Conservation (phyloP, 495 filamentous ascomycete species). For the Cercophora scortea region DNA sequence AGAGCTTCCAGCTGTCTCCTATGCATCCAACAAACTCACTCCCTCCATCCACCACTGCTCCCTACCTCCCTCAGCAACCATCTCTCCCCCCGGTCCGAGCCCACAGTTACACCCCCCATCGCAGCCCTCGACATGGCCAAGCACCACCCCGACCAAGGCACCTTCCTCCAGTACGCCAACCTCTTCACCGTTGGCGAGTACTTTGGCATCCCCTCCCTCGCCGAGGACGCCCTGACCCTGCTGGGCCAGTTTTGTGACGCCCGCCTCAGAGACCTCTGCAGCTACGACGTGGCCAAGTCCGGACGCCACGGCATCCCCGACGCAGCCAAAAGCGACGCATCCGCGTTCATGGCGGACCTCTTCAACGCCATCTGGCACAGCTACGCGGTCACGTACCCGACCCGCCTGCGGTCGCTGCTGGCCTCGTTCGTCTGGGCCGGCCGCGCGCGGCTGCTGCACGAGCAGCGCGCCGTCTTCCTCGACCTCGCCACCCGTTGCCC, state of each 20-base stretch:
- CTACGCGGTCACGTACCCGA: background rate
- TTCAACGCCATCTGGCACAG: background rate
- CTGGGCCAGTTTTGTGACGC: constrained; percentile 9
- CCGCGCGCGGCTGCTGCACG: constrained; percentile 2
- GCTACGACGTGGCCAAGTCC: background rate
- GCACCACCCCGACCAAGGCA: background rate
- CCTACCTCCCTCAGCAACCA: background rate
- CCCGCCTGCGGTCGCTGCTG: constrained; percentile 5
- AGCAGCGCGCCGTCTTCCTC: background rate
- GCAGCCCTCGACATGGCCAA: constrained; percentile 5
- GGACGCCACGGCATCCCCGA: constrained; percentile 5
- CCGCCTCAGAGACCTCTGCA: constrained; percentile 10
- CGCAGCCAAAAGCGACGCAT: background rate
- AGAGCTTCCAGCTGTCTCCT: background rate
- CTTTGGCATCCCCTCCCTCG: constrained; percentile 2
- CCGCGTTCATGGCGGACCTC: constrained; percentile 1
- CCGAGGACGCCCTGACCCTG: constrained; percentile 6
- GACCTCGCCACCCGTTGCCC: background rate
- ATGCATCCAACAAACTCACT: background rate
- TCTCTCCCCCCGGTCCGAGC: background rate
- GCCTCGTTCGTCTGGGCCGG: constrained; percentile 12
- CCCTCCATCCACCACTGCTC: too few species aligned
- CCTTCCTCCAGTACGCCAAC: constrained; percentile 2
- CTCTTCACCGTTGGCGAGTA: constrained; percentile 10
- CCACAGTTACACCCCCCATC: too few species aligned